These are phyloP conservation scores for Monosporozyma servazzii DNA, from an alignment of 805 yeast genomes.

Conservation along the genomic window DNA sequence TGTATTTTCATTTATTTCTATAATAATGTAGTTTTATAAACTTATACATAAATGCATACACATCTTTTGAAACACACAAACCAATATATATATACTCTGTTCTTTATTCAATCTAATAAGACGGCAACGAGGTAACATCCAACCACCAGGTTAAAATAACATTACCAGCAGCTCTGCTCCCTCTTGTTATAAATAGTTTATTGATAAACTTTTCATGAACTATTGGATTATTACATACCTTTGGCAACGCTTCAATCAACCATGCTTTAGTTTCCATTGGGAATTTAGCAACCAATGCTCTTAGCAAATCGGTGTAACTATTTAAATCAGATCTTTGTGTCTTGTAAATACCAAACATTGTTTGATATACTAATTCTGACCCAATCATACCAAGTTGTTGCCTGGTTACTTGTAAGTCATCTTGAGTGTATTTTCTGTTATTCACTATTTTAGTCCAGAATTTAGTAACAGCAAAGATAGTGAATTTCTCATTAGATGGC, in stretches of 20 bases:
- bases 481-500: constrained; percentile 40
- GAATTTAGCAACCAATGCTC: constrained; percentile 41
- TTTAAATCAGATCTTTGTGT: constrained; percentile 53
- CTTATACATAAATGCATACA: background rate
- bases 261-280: constrained; percentile 42
- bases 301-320: constrained; percentile 43
- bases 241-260: constrained; percentile 31
- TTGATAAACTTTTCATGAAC: constrained; percentile 40
- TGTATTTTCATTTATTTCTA: no score
- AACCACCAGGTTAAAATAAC: constrained; percentile 59
- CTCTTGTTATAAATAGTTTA: constrained; percentile 54
- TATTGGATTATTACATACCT: constrained; percentile 21
- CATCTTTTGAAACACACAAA: background rate
- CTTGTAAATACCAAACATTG: constrained; percentile 39
- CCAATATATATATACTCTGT: background rate
- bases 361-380: constrained; percentile 22
- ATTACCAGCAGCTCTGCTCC: constrained; percentile 51
- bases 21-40: background rate
- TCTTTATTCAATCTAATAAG: constrained; percentile 1
- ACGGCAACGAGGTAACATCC: constrained; percentile 40
- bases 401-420: constrained; percentile 33
- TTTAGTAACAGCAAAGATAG: constrained; percentile 40
- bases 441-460: constrained; percentile 45
- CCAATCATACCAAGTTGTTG: constrained; percentile 21
- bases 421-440: constrained; percentile 37